Percentiles rank a stretch among this genome's conserved stretches.
Evolutionary conservation across 768 basidiomycete genomes (phyloP).

Genomic region (Cytidiella melzeri): DNA sequence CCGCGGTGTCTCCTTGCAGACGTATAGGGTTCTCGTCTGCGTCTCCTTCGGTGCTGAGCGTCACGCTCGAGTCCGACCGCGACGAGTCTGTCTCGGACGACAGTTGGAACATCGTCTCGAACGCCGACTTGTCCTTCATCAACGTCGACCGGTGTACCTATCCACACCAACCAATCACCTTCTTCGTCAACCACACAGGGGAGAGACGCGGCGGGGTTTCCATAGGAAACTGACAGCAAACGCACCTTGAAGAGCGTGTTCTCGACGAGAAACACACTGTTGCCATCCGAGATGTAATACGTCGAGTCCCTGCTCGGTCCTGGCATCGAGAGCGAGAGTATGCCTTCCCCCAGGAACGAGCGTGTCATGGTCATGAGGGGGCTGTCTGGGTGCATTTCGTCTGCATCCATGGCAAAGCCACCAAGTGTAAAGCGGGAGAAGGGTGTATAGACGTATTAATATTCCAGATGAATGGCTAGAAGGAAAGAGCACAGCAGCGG

Average conservation of each 20-base stretch:
- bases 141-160: slow-evolving; percentile 14
- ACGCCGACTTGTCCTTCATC: slow-evolving; percentile 20
- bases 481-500: background rate
- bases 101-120: slow-evolving; percentile 27
- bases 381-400: slow-evolving; percentile 21
- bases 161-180: background rate
- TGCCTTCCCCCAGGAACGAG: slow-evolving; percentile 25
- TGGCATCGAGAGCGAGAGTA: slow-evolving; percentile 26
- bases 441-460: too few species aligned
- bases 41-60: slow-evolving; percentile 18
- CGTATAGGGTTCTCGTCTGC: slow-evolving; percentile 31
- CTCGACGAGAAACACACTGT: slow-evolving; percentile 57
- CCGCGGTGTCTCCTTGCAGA: slow-evolving; percentile 32
- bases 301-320: slow-evolving; percentile 22
- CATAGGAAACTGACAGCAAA: slow-evolving; percentile 7
- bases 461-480: background rate
- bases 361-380: slow-evolving; percentile 28
- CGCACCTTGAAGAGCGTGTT: slow-evolving; percentile 65
- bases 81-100: slow-evolving; percentile 21
- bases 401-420: slow-evolving; percentile 21
- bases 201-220: background rate
- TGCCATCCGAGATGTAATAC: slow-evolving; percentile 66
- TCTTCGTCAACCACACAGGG: background rate
- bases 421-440: background rate
- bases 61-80: slow-evolving; percentile 19